Conservation (phyloP, 192 early-diverging fungal genomes). For the Coemansia sp. region DNA sequence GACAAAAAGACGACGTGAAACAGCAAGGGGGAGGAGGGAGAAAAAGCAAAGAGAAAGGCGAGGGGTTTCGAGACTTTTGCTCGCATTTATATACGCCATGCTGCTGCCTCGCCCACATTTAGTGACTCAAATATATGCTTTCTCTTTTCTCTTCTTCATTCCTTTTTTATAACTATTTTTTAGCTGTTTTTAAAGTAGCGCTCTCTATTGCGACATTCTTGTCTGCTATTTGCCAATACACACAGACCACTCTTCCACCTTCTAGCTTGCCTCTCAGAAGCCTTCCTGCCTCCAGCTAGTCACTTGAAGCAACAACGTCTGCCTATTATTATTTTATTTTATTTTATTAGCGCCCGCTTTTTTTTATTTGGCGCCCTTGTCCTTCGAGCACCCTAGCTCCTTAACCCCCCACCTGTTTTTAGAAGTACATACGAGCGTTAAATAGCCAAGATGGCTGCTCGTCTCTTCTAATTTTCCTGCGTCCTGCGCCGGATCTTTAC, state of each 20-base stretch:
- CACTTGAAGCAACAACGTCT: neutral
- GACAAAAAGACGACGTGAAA: conserved; percentile 6
- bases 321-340: conserved; percentile 5
- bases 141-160: conserved; percentile 14
- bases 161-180: conserved; percentile 5
- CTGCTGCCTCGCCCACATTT: conserved; percentile 4
- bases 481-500: conserved; percentile 28
- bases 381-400: conserved; percentile 18
- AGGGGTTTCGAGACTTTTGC: neutral
- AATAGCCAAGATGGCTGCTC: conserved; percentile 51
- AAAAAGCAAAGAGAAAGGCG: neutral
- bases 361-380: conserved; percentile 28
- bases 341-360: conserved; percentile 26
- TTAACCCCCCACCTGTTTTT: conserved; percentile 39
- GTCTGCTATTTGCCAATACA: neutral
- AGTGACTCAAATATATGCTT: conserved; percentile 21
- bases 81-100: conserved; percentile 14
- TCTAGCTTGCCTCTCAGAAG: no score
- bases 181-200: conserved; percentile 6
- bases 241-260: neutral
- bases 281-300: neutral
- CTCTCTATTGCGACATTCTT: conserved; percentile 11
- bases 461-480: conserved; percentile 55
- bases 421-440: conserved; percentile 40
- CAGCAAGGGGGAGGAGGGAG: neutral